These are phyloP conservation scores for Didymella sp. DNA, from an alignment of 2,329 filamentous ascomycete species.

Conservation along the genomic window DNA sequence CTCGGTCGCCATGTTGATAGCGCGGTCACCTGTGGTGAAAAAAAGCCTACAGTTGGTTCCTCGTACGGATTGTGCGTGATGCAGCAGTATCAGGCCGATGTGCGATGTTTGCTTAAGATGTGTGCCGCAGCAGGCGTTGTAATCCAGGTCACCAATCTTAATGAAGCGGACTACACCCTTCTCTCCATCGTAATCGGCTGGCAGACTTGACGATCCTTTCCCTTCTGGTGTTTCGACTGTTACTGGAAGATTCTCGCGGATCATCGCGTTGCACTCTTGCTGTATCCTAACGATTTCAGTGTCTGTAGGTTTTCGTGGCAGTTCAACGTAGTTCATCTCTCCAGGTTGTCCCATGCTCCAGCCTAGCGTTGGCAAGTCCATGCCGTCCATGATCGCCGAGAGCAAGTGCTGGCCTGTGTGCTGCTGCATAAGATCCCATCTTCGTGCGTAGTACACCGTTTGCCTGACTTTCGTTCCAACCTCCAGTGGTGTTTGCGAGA, in stretches of 20 bases:
- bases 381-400: constrained; percentile 43
- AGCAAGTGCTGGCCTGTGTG: constrained; percentile 47
- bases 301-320: constrained; percentile 39
- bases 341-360: constrained; percentile 44
- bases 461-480: constrained; percentile 61
- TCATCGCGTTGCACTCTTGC: constrained; percentile 34
- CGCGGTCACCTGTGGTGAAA: constrained; percentile 43
- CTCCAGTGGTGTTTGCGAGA: constrained; percentile 91
- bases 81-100: constrained; percentile 40
- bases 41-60: constrained; percentile 43
- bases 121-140: constrained; percentile 46
- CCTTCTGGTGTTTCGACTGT: constrained; percentile 43
- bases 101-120: constrained; percentile 44
- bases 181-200: constrained; percentile 42
- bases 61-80: constrained; percentile 41
- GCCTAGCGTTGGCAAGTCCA: constrained; percentile 38
- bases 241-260: constrained; percentile 38
- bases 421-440: constrained; percentile 48
- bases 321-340: constrained; percentile 47
- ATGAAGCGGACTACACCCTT: constrained; percentile 44
- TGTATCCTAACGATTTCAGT: constrained; percentile 38
- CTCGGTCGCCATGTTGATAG: constrained; percentile 35
- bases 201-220: constrained; percentile 36
- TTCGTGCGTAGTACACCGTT: constrained; percentile 37
- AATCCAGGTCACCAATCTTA: constrained; percentile 44